phyloP scores from a whole-genome alignment of 768 basidiomycete genomes.

The Sistotremastrum niveocremeum region DNA sequence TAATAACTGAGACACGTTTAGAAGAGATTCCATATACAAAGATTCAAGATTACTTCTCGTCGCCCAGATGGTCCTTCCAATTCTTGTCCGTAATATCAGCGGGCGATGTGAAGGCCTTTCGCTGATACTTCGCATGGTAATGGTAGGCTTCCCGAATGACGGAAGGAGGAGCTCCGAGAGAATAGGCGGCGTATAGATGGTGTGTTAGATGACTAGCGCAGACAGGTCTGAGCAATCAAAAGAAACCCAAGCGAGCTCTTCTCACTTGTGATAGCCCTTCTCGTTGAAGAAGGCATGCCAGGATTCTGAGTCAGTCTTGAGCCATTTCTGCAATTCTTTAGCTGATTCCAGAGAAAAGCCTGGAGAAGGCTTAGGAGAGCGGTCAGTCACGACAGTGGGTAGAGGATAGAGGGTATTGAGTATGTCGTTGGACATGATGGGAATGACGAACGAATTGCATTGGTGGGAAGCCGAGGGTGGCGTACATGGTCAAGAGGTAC shows the following conservation, averaged over 20 bases:
- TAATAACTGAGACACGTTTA: conserved; percentile 34
- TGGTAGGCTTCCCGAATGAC: conserved; percentile 27
- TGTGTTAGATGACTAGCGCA: conserved; percentile 42
- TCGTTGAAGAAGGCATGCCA: conserved; percentile 39
- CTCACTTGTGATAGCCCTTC: conserved; percentile 20
- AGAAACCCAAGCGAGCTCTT: neutral
- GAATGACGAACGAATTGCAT: too few species aligned
- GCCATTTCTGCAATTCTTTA: too few species aligned
- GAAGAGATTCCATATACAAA: neutral
- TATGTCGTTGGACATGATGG: too few species aligned
- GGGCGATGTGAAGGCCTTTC: conserved; percentile 29
- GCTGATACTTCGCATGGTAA: conserved; percentile 18
- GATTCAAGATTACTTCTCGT: conserved; percentile 30
- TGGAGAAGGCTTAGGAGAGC: too few species aligned
- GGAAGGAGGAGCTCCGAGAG: conserved; percentile 35
- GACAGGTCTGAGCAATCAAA: neutral
- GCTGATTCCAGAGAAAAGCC: too few species aligned
- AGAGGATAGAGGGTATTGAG: too few species aligned
- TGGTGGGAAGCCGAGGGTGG: too few species aligned
- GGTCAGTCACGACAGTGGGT: too few species aligned
- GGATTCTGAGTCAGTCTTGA: too few species aligned
- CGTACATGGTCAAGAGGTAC: too few species aligned
- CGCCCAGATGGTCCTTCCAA: conserved; percentile 41
- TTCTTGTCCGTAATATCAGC: conserved; percentile 31
- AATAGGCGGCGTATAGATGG: conserved; percentile 43